Conservation (phyloP, 2,329 filamentous ascomycete species). For the Zelopaecilomyces penicillatus region DNA sequence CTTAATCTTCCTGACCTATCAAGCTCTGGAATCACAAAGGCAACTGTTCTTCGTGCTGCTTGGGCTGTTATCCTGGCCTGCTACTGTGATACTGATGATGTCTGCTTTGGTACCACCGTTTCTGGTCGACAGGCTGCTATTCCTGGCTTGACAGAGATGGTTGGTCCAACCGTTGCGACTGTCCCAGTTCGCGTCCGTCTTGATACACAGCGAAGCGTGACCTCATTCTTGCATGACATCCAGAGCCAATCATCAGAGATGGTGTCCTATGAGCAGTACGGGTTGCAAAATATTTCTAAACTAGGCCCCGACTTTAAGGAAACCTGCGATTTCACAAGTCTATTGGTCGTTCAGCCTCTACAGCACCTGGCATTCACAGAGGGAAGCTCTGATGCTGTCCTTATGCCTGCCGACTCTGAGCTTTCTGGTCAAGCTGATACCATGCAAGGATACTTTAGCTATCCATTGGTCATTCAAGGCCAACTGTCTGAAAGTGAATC, state of each 20-base stretch:
- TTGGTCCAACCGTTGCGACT: conserved; percentile 13
- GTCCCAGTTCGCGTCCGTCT: conserved; percentile 15
- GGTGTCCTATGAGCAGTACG: conserved; percentile 9
- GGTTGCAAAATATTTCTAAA: conserved; percentile 13
- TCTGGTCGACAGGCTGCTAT: conserved; percentile 6
- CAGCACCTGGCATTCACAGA: background rate
- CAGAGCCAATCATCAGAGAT: conserved; percentile 10
- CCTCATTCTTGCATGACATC: conserved; percentile 31
- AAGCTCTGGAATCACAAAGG: background rate
- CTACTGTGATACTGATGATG: conserved; percentile 1
- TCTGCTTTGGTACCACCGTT: conserved; percentile 4
- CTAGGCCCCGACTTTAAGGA: conserved; percentile 8
- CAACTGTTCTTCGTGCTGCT: conserved; percentile 1
- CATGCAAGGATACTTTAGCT: conserved; percentile 6
- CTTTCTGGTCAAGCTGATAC: background rate
- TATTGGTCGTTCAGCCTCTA: conserved; percentile 10
- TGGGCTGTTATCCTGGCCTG: background rate
- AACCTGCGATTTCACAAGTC: conserved; percentile 9
- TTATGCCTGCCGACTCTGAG: conserved; percentile 1
- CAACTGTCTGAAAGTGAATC: conserved; percentile 2
- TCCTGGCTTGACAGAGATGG: conserved; percentile 1
- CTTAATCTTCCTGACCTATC: background rate
- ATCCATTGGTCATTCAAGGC: conserved; percentile 2
- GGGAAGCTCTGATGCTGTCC: background rate
- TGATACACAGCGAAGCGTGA: conserved; percentile 21